Evolutionary conservation across 192 early-diverging fungal genomes (phyloP), one percentile per base, ranked within the genome.

Genomic region (Backusella luteola): DNA sequence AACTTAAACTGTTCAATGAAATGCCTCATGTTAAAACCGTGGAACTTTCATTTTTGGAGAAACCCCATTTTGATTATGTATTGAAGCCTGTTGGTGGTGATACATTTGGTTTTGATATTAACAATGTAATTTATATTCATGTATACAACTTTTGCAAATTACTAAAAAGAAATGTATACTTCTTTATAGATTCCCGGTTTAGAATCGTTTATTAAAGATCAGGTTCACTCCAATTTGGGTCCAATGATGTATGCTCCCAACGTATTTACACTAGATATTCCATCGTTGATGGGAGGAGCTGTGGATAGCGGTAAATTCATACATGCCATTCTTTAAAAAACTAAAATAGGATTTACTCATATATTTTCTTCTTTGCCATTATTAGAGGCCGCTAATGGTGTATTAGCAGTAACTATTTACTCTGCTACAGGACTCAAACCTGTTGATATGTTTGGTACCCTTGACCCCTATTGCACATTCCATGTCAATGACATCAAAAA

Each of bases 211-310:
- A 92, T 93, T 41, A 85, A 86, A 71, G 89, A 92, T 69, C 90
- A 91, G 79, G 85, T 92, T 73, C 88, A 94, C 79, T 83, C 89
- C 63, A 91, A 83, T 12, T 76, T 94, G 6, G 86, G 91, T 0
- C 93, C 93, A 15, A 93, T 94, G 93, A 91, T 94, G 86, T 94
- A 94, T 75, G 87, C 89, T 32, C 95, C 96, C 2, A 93, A 94
- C 79, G 89, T 90, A 72, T 94, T 92, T 72, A 87, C 87, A 23
- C 79, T 96, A 44, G 94, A 96, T 79, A 66, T 96, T 0, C 94
- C 94, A 75, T 85, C 87, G 76, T 85, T 95, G 70, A 87, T 95
- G 79, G 89, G 90, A 67, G 93, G 93, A 23, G 77, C 74, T 73
- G 85, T 90, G 0, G 84, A 76, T 76, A 32, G 85, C 2, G 84